Evolutionary conservation across 495 filamentous ascomycete genomes (phyloP), one percentile per base, ranked within the genome.

Genomic region (Penicillium salamii): DNA sequence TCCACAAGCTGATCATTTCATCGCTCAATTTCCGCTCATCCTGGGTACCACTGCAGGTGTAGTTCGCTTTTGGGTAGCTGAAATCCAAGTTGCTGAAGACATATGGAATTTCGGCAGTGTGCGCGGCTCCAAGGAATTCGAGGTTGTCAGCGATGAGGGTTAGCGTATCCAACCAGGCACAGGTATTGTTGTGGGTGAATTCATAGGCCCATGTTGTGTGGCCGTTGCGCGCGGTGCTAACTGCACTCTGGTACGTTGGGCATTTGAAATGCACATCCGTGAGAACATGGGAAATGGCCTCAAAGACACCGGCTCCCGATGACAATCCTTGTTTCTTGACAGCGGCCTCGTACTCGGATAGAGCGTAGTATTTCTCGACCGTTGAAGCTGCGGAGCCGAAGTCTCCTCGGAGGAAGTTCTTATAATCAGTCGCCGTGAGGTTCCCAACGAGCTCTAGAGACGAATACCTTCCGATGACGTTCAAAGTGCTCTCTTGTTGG

Each of bases 61-160:
- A 34, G 44, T 47, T 36, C 8, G 5, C 21, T 17, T 8, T 57
- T 20, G 53, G 45, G 4, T 56, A 62, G 17, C 53, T 49, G 28
- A 43, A 39, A 17, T 52, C 36, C 20, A 65, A 52, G 37, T 69
- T 65, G 23, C 68, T 69, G 35, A 73, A 69, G n/a, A 75, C 66
- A 48, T 62, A 71, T 13, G 69, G 70, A 34, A 74, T 58, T 45
- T 74, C 70, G 23, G 64, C 62, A 18, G 64, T 67, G 45, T 74
- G 70, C 17, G 64, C 58, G 19, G 61, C 62, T 7, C 61, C 63
- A 9, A 66, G 47, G 7, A 52, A 17, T 3, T 43, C 41, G 14
- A 65, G 34, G 13, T 42, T 7, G 11, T 15, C 23, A 8, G 26
- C 54, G 5, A 28, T 37, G n/a, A 43, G 24, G n/a, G 52, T 8